These are phyloP conservation scores for Magnusiomyces tetraspermus DNA, from an alignment of 1,139 yeast genomes.

Conservation along the genomic window DNA sequence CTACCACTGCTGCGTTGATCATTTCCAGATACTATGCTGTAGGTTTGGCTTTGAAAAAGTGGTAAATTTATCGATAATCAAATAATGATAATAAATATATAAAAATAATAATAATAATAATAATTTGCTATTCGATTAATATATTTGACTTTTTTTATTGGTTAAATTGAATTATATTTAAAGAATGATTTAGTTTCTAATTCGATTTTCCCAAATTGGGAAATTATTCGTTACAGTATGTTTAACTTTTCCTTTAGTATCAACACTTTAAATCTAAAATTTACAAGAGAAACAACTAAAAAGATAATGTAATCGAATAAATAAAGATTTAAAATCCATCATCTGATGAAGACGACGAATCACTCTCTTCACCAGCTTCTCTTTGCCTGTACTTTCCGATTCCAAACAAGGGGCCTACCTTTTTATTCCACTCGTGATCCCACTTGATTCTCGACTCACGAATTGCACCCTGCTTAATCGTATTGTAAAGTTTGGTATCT, in stretches of 20 bases:
- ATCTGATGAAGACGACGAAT: slow-evolving; percentile 1
- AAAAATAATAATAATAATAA: too few relatives aligned
- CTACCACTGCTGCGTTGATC: slow-evolving; percentile 6
- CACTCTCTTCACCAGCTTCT: slow-evolving; percentile 1
- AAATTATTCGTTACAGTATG: too few relatives aligned
- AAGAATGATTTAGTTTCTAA: too few relatives aligned
- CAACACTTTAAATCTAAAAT: not conserved
- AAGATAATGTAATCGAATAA: too few relatives aligned
- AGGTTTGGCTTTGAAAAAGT: slow-evolving; percentile 10
- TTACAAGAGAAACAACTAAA: not conserved
- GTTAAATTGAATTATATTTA: too few relatives aligned
- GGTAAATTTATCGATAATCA: too few relatives aligned
- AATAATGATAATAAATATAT: too few relatives aligned
- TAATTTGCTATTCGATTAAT: too few relatives aligned
- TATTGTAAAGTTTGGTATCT: slow-evolving; percentile 26
- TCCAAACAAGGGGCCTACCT: slow-evolving; percentile 35
- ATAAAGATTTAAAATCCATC: slow-evolving; percentile 1
- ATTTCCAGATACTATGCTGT: slow-evolving; percentile 11
- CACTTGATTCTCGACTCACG: slow-evolving; percentile 59
- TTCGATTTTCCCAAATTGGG: too few relatives aligned
- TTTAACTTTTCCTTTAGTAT: not conserved
- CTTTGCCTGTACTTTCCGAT: slow-evolving; percentile 26
- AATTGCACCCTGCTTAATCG: slow-evolving; percentile 58
- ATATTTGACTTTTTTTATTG: too few relatives aligned
- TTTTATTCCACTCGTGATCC: slow-evolving; percentile 61